Evolutionary conservation across 1,284 basidiomycete genomes (phyloP).

Genomic region (Boletellus dicymbophilus): DNA sequence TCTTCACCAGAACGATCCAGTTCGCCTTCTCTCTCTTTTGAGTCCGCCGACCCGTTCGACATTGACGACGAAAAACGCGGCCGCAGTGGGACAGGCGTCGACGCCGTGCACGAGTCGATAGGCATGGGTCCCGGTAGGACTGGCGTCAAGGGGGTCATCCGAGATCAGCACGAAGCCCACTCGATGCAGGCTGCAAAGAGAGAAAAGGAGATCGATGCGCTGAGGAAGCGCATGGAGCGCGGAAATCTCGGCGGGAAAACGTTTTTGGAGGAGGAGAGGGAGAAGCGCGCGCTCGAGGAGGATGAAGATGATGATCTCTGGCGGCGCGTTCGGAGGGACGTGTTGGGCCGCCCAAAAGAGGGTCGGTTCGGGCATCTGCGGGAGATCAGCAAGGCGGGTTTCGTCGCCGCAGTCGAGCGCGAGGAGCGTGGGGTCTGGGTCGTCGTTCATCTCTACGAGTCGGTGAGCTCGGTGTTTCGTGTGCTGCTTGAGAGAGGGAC

Average conservation of each 20-base stretch:
- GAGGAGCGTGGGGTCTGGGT: constrained; percentile 75
- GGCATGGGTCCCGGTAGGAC: constrained; percentile 85
- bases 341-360: constrained; percentile 48
- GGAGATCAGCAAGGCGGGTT: constrained; percentile 77
- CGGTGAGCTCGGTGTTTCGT: constrained; percentile 52
- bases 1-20: constrained; percentile 50
- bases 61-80: constrained; percentile 34
- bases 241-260: constrained; percentile 65
- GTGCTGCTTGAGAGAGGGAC: neutral
- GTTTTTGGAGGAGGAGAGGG: constrained; percentile 70
- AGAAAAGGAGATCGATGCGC: constrained; percentile 47
- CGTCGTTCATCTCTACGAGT: constrained; percentile 81
- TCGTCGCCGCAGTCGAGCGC: constrained; percentile 73
- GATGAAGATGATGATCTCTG: constrained; percentile 6
- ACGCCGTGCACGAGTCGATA: constrained; percentile 47
- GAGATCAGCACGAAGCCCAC: constrained; percentile 73
- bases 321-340: constrained; percentile 31
- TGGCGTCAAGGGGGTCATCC: constrained; percentile 82
- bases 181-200: constrained; percentile 49
- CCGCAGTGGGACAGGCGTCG: constrained; percentile 11
- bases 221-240: constrained; percentile 61
- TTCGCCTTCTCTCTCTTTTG: constrained; percentile 47
- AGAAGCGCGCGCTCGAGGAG: constrained; percentile 43
- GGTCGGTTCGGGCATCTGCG: constrained; percentile 78
- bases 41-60: constrained; percentile 35